Percentiles rank a stretch among this genome's conserved stretches.
Conservation (phyloP, 352 stramenopile genomes). For the Globisporangium rhizosaccharum region DNA sequence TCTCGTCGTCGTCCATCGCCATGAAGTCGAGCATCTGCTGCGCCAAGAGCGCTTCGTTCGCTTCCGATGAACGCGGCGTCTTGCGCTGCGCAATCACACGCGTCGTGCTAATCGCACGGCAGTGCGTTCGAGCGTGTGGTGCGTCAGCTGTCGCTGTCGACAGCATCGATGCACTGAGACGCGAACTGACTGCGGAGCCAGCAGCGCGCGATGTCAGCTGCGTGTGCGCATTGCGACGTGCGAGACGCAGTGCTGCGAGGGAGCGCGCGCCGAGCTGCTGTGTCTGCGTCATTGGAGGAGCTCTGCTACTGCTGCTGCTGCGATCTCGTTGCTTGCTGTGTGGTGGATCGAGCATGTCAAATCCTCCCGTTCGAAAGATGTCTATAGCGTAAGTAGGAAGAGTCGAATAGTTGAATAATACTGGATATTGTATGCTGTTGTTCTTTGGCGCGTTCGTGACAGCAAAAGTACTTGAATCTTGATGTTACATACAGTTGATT, state of each 20-base stretch:
- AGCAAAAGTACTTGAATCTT: too few species aligned
- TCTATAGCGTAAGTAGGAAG: too few species aligned
- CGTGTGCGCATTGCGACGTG: background rate
- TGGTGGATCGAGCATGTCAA: background rate
- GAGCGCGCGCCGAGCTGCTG: background rate
- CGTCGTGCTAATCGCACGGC: slow-evolving; percentile 15
- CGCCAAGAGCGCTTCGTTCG: slow-evolving; percentile 46
- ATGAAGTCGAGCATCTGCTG: slow-evolving; percentile 75
- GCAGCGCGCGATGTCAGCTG: background rate
- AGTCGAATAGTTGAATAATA: too few species aligned
- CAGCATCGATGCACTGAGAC: background rate
- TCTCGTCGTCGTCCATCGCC: slow-evolving; percentile 29
- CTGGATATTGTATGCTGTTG: too few species aligned
- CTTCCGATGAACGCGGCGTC: slow-evolving; percentile 23
- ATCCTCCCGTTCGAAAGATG: background rate
- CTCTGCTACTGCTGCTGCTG: background rate
- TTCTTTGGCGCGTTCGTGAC: too few species aligned
- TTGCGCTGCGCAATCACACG: slow-evolving; percentile 10
- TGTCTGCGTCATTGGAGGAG: background rate
- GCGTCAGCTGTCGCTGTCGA: background rate
- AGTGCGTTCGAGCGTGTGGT: too few species aligned
- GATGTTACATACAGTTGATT: too few species aligned
- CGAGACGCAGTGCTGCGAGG: background rate
- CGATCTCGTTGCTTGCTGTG: background rate
- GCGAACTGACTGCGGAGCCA: background rate